phyloP scores from a whole-genome alignment of 2,329 filamentous ascomycete species.

The Elsinoe ampelina region DNA sequence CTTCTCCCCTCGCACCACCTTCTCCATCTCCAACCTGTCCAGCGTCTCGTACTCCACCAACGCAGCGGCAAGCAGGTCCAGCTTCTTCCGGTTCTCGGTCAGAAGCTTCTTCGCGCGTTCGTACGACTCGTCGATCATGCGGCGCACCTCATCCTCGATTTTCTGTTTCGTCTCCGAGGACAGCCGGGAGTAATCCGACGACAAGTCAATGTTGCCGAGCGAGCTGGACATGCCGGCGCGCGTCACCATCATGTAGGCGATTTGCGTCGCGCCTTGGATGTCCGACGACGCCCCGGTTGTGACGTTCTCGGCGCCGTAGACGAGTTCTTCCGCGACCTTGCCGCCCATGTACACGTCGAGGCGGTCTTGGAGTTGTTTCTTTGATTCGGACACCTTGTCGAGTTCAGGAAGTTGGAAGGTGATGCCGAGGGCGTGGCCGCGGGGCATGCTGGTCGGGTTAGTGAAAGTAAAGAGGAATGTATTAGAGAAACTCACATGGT shows the following conservation, averaged over 20 bases:
- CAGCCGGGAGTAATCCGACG: constrained; percentile 67
- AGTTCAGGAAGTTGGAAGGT: constrained; percentile 83
- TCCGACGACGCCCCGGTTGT: constrained; percentile 81
- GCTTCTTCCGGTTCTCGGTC: constrained; percentile 65
- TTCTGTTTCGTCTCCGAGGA: constrained; percentile 77
- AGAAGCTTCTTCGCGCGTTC: constrained; percentile 63
- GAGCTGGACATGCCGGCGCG: constrained; percentile 79
- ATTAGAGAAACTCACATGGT: constrained; percentile 52
- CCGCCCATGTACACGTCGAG: constrained; percentile 78
- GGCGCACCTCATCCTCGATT: constrained; percentile 82
- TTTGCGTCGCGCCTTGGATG: constrained; percentile 68
- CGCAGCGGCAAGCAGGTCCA: constrained; percentile 80
- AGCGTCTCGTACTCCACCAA: constrained; percentile 92
- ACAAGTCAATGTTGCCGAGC: constrained; percentile 83
- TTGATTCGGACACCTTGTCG: constrained; percentile 84
- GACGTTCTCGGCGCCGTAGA: constrained; percentile 84
- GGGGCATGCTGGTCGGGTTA: constrained; percentile 52
- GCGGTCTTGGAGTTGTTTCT: constrained; percentile 68
- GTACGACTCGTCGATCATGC: constrained; percentile 72
- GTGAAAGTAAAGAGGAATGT: not conserved
- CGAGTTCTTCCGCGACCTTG: constrained; percentile 82
- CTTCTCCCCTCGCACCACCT: constrained; percentile 78
- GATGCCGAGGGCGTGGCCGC: constrained; percentile 75
- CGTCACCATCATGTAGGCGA: constrained; percentile 83
- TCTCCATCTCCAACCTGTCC: constrained; percentile 78